Evolutionary conservation across 192 early-diverging fungal genomes (phyloP).

Genomic region (Backusella mclennaniae): DNA sequence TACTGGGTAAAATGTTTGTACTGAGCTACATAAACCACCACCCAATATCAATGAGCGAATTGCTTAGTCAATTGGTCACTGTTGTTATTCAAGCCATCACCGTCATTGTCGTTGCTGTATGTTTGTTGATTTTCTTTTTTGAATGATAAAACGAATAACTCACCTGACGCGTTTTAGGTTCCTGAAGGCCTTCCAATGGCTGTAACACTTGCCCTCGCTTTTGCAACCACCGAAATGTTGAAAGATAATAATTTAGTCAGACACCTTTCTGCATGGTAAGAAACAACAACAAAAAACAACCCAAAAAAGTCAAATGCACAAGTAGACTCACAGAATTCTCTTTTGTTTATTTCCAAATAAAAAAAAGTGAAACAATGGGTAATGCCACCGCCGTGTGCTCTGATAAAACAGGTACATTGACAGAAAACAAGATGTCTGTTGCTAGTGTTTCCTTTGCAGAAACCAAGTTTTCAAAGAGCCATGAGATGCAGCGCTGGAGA

Average conservation of each 20-base stretch:
- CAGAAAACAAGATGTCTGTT: slow-evolving; percentile 83
- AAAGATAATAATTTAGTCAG: slow-evolving; percentile 82
- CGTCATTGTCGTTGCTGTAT: slow-evolving; percentile 73
- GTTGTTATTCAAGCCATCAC: slow-evolving; percentile 83
- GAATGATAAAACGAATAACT: slow-evolving; percentile 8
- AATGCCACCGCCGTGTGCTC: slow-evolving; percentile 81
- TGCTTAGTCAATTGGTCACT: slow-evolving; percentile 59
- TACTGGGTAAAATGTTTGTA: slow-evolving; percentile 65
- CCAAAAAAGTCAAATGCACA: slow-evolving; percentile 3
- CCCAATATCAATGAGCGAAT: slow-evolving; percentile 49
- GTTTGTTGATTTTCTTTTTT: slow-evolving; percentile 2
- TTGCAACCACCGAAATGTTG: slow-evolving; percentile 82
- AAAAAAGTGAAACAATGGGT: slow-evolving; percentile 74
- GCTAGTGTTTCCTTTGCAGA: slow-evolving; percentile 26
- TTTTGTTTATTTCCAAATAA: neutral
- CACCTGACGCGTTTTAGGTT: slow-evolving; percentile 5
- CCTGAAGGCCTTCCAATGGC: slow-evolving; percentile 90
- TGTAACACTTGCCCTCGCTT: slow-evolving; percentile 83
- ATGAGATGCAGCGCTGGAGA: neutral
- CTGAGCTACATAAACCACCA: slow-evolving; percentile 51
- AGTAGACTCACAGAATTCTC: neutral
- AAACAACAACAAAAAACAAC: neutral
- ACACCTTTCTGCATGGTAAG: slow-evolving; percentile 62
- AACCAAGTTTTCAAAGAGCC: neutral
- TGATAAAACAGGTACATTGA: slow-evolving; percentile 90